These are phyloP conservation scores for Coprinopsis sp. DNA, from an alignment of 768 basidiomycete genomes.

Conservation along the genomic window DNA sequence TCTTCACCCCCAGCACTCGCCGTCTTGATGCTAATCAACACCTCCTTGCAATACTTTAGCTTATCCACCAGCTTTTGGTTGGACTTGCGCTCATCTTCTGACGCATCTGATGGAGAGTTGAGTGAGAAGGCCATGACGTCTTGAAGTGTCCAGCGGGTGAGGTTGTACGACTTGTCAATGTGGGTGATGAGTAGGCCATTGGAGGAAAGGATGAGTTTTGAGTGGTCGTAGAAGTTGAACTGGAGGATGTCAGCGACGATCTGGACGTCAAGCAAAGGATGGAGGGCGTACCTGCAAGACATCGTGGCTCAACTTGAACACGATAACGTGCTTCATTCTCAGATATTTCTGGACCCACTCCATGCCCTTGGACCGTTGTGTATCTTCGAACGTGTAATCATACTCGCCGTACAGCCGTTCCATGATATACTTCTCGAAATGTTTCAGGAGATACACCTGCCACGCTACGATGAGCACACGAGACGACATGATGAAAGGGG, in stretches of 20 bases:
- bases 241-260: slow-evolving; percentile 26
- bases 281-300: slow-evolving; percentile 72
- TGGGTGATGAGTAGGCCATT: slow-evolving; percentile 77
- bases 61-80: slow-evolving; percentile 67
- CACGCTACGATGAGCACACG: no score
- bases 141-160: slow-evolving; percentile 68
- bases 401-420: slow-evolving; percentile 82
- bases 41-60: slow-evolving; percentile 84
- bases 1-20: slow-evolving; percentile 38
- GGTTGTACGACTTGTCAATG: slow-evolving; percentile 83
- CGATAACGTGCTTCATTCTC: slow-evolving; percentile 94
- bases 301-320: slow-evolving; percentile 95
- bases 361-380: slow-evolving; percentile 72
- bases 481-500: no score
- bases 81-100: slow-evolving; percentile 57
- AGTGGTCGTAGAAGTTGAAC: slow-evolving; percentile 99
- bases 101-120: slow-evolving; percentile 27
- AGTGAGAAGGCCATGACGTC: slow-evolving; percentile 61
- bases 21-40: slow-evolving; percentile 64
- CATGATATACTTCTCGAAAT: slow-evolving; percentile 95
- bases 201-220: slow-evolving; percentile 85
- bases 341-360: slow-evolving; percentile 94
- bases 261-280: neutral
- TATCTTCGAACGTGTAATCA: slow-evolving; percentile 74
- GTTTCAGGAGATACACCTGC: slow-evolving; percentile 88